Base-by-base conservation (phyloP, 441 rosid genomes). In the Erodium chrysanthum region DNA sequence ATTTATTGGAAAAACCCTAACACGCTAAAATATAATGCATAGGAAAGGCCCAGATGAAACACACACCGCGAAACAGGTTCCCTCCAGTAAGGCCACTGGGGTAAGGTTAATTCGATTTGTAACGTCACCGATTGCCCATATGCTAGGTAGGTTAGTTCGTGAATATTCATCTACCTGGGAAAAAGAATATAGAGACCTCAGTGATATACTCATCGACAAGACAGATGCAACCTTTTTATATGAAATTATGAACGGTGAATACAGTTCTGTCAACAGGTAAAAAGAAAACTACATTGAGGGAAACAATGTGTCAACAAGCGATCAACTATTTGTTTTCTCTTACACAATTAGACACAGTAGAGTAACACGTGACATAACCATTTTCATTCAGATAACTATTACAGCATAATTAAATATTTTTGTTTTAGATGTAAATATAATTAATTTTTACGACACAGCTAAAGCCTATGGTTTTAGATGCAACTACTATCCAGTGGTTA, bases 21-120 rank as follows among this genome's bases (percentile, higher is more conserved):
- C 40, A 56, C 21, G 29, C 58, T 2, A 14, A 7, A 64, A 54
- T 61, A 68, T 60, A 61, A 18, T 23, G 73, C 48, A 72, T 52
- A 5, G 44, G 64, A 56, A 68, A 60, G 42, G 40, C 40, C 61
- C 22, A 64, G 60, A 71, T 17, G 29, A 73, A 80, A 66, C 15
- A 82, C 91, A 5, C 66, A 90, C 99, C 14, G 98, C 98, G 82
- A 96, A 92, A 76, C 84, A 88, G 1, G 92, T 84, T 73, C 91
- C 99, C 77, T 92, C 99, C 97, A 96, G 85, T 75, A 96, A 88
- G 59, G 97, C 99, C 69, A 96, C 97, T 37, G 98, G 98, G 71
- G 99, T 96, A 67, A 96, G 96, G 83, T 96, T 96, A 79, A 90
- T 88, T 62, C 98, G 81, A 82, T 92, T 89, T 71, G 99, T 96